Percentiles rank a stretch among this genome's conserved stretches.
These are phyloP conservation scores for Trematosphaeria pertusa DNA, from an alignment of 2,329 filamentous ascomycete genomes.

Conservation along the genomic window DNA sequence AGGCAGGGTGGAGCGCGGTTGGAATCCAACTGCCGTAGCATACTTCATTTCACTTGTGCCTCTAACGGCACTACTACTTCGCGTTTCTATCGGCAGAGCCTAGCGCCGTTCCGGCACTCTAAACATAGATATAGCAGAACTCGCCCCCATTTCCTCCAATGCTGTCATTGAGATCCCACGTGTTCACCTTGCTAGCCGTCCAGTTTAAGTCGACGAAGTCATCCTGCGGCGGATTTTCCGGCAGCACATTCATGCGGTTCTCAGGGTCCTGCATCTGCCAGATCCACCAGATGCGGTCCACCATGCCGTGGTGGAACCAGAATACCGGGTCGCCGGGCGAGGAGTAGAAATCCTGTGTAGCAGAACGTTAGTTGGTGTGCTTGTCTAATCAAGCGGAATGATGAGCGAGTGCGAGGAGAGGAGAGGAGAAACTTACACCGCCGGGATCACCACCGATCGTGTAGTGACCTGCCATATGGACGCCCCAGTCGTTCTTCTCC, in stretches of 20 bases:
- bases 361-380: too few species aligned
- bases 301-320: conserved; percentile 57
- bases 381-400: too few species aligned
- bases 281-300: conserved; percentile 58
- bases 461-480: conserved; percentile 52
- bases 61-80: too few species aligned
- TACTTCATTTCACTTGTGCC: too few species aligned
- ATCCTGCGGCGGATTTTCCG: conserved; percentile 23
- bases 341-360: conserved; percentile 51
- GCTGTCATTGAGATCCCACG: conserved; percentile 27
- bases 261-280: conserved; percentile 56
- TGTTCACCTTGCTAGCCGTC: conserved; percentile 22
- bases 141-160: conserved; percentile 27
- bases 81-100: too few species aligned
- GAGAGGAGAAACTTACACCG: conserved; percentile 34
- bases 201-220: conserved; percentile 31
- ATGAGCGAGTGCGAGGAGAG: too few species aligned
- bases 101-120: conserved; percentile 2
- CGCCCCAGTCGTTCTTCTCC: conserved; percentile 37
- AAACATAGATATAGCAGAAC: conserved; percentile 37
- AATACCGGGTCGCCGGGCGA: conserved; percentile 56
- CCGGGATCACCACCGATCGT: conserved; percentile 33
- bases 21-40: too few species aligned
- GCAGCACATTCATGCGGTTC: conserved; percentile 30
- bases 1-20: too few species aligned